Evolutionary conservation across 805 yeast genomes (phyloP).

Genomic region (Candida insectalens): DNA sequence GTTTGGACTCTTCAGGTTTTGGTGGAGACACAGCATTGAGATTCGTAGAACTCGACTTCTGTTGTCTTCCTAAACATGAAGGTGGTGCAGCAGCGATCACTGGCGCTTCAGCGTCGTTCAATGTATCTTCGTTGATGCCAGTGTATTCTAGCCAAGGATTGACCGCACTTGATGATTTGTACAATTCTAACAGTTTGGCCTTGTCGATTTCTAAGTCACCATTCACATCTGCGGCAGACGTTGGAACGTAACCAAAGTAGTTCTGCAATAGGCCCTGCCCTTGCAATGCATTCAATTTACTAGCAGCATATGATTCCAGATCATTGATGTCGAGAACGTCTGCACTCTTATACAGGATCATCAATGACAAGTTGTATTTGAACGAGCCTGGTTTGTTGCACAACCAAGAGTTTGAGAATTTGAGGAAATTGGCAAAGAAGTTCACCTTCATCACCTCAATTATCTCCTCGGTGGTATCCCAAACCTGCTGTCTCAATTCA

Average conservation of each 20-base stretch:
- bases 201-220: background rate
- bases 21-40: no score
- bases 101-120: background rate
- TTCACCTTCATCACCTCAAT: constrained; percentile 16
- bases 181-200: background rate
- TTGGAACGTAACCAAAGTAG: background rate
- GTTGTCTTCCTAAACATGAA: no score
- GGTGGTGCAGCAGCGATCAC: background rate
- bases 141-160: constrained; percentile 1
- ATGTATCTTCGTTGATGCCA: background rate
- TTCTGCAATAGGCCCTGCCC: background rate
- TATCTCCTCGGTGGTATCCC: constrained; percentile 15
- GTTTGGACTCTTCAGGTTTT: no score
- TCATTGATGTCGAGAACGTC: background rate
- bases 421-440: constrained; percentile 15
- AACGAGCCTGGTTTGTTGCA: constrained; percentile 6
- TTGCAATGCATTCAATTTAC: constrained; percentile 1
- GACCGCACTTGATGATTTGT: background rate
- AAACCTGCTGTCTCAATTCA: constrained; percentile 15
- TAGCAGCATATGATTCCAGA: background rate
- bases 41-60: no score
- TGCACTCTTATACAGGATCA: constrained; percentile 5
- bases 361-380: constrained; percentile 12
- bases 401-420: constrained; percentile 14
- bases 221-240: background rate